phyloP scores from a whole-genome alignment of 371 early-diverging fungal species.

The Lichtheimia ramosa region DNA sequence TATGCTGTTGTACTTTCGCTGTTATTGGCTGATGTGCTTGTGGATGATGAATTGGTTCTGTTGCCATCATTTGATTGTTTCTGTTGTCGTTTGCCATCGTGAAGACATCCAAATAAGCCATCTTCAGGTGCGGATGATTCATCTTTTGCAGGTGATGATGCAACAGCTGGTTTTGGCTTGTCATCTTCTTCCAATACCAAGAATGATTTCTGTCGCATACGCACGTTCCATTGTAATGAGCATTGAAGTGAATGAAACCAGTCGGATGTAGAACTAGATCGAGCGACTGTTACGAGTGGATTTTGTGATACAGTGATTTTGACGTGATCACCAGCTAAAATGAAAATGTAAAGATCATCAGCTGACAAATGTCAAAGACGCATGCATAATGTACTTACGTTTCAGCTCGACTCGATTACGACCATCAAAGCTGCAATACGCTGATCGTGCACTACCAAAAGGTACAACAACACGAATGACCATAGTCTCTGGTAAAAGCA shows the following conservation, averaged over 20 bases:
- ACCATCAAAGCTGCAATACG: conserved; percentile 90
- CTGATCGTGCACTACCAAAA: conserved; percentile 65
- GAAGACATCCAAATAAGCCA: conserved; percentile 2
- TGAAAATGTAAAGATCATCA: not conserved
- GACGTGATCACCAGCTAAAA: conserved; percentile 82
- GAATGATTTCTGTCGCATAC: conserved; percentile 56
- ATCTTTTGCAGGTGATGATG: too few relatives aligned
- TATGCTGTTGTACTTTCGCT: not conserved
- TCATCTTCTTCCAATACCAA: conserved; percentile 6
- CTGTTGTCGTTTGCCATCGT: not conserved
- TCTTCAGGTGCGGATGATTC: not conserved
- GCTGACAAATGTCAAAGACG: not conserved
- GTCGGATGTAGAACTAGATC: conserved; percentile 68
- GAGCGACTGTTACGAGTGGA: conserved; percentile 90
- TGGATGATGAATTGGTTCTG: too few relatives aligned
- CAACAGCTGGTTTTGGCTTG: too few relatives aligned
- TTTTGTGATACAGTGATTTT: conserved; percentile 79
- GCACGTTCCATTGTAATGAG: conserved; percentile 84
- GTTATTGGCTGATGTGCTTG: not conserved
- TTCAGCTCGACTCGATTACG: conserved; percentile 80
- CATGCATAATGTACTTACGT: conserved; percentile 41
- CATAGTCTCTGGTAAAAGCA: conserved; percentile 88
- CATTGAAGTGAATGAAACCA: conserved; percentile 81
- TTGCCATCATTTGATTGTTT: too few relatives aligned
- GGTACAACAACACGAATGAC: conserved; percentile 78